phyloP scores from a whole-genome alignment of 2,329 filamentous ascomycete genomes.

The Triangularia setosa region DNA sequence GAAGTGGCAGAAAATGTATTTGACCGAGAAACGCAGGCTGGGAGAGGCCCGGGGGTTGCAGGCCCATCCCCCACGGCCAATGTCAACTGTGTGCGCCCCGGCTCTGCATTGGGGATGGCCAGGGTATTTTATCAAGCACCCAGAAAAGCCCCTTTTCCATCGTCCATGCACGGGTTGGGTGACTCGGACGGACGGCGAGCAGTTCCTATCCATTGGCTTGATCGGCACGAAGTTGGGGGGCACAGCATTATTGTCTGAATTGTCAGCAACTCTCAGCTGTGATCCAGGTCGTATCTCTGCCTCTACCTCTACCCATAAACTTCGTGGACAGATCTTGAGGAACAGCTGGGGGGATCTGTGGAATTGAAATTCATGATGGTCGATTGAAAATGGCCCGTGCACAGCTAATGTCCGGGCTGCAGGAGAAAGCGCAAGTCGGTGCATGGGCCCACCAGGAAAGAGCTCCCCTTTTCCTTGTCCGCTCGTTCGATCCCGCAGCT shows the following conservation, averaged over 20 bases:
- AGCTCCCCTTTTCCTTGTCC: conserved; percentile 9
- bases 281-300: not conserved
- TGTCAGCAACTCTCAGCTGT: not conserved
- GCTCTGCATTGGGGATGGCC: conserved; percentile 5
- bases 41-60: conserved; percentile 2
- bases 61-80: not conserved
- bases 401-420: conserved; percentile 11
- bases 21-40: conserved; percentile 3
- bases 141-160: not conserved
- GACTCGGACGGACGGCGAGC: not conserved
- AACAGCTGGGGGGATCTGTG: not conserved
- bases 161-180: not conserved
- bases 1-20: not conserved
- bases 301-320: not conserved
- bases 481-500: conserved; percentile 11
- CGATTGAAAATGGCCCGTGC: conserved; percentile 12
- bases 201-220: not conserved
- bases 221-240: not conserved
- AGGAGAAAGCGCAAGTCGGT: conserved; percentile 2
- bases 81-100: conserved; percentile 10
- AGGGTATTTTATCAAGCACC: not conserved
- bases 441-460: not conserved
- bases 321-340: not conserved
- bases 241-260: not conserved
- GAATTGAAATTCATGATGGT: not conserved